Base-by-base conservation (phyloP, 2,329 filamentous ascomycete species). In the Colletotrichum lupini region DNA sequence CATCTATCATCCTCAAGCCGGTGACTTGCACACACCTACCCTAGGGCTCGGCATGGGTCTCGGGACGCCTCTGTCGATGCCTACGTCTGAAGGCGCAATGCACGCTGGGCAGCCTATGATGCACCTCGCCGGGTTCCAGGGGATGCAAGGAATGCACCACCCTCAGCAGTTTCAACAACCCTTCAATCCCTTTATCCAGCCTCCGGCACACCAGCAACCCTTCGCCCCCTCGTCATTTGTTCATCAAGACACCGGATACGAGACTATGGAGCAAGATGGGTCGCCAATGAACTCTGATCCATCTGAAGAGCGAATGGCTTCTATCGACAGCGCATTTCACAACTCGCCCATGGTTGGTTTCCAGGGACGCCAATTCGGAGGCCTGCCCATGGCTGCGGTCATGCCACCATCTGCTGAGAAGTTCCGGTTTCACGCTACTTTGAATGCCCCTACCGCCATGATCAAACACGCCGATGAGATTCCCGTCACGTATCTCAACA, bases 391-490 rank as follows among this genome's bases (percentile, higher is more conserved):
- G 78, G 77, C 82, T 22, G 82, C 87, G 37, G 80, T 83, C 1
- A 81, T 91, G 42, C 89, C 90, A 6, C 78, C 87, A 1, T 87
- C 87, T 0, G 89, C 87, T 11, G 92, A 94, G 78, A 93, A 92
- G 79, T 98, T 98, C 80, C 94, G 97, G 53, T 98, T 94, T 80
- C 94, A 97, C 80, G 93, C 94, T 63, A 97, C 94, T 0, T 84
- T 99, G 58, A 97, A 97, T 81, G 96, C 97, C 1, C 95, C 96
- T 3, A 99, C 97, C 0, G 97, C 97, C 8, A 99, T 98, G 97
- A 93, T 97, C 79, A 97, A 94, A 81, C 92, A 95, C 74, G 84
- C 91, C 1, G 93, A 97, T 73, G 96, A 98, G 81, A 97, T 98
- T 28, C 97, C 97, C 0, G 91, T 98, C n/a, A 98, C 96, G 0